Base-by-base conservation (phyloP, 371 early-diverging fungal genomes). In the Mortierella sp. region DNA sequence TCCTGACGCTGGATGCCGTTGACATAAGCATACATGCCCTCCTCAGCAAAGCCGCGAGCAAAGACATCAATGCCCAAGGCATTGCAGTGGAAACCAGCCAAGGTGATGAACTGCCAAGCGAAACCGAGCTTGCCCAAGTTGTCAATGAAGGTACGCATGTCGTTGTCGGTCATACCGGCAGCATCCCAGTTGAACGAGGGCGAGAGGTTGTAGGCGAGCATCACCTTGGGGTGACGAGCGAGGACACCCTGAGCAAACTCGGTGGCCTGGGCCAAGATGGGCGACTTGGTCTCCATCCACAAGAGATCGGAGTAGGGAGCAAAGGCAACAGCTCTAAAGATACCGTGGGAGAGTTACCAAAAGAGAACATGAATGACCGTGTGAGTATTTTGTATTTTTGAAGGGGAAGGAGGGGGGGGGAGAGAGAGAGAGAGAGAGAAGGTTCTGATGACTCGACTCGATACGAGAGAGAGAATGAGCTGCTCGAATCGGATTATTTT, bases 131-230 rank as follows among this genome's bases (percentile, higher is more conserved):
- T 87, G 64, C 95, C 97, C 43, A 99, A 87, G 64, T 93, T 90
- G 21, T 75, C 75, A 65, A 97, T 91, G 80, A 91, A 99, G 61
- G 86, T 81, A 45, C 89, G 85, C 86, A 99, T 97, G 75, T 97
- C 92, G 19, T 91, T 77, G 82, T 98, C 98, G 52, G 84, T 91
- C 92, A 98, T 88, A 64, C 98, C 98, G 30, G 99, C 97, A 47
- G 97, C 82, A 73, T 94, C 97, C 98, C 98, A 99, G 92, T 99
- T 99, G 90, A 98, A 99, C 52, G 97, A 97, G 28, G 99, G 99
- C 29, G 96, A 96, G 69, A 98, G 82, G 90, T 99, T 98, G 91
- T 99, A 99, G 57, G 96, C 95, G 56, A 98, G 91, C 85, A 85
- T 84, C 63, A 84, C 81, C 21, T 85, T 60, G 47, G 91, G 91